Conservation (phyloP, 2,329 filamentous ascomycete species). For the Plenodomus lindquistii region DNA sequence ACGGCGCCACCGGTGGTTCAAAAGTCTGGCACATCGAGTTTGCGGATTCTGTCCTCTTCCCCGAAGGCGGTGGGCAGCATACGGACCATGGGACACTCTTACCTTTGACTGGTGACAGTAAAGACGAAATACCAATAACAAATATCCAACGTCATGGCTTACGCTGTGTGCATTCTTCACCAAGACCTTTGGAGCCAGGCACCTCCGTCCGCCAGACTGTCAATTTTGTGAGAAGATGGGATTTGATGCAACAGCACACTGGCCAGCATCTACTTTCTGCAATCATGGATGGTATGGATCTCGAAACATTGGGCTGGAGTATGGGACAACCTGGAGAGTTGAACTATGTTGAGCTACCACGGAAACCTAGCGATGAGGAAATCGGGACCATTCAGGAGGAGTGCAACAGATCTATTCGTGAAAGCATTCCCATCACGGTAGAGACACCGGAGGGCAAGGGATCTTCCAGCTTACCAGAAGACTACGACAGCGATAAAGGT, state of each 20-base stretch:
- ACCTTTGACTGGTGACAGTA: slow-evolving; percentile 15
- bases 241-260: slow-evolving; percentile 43
- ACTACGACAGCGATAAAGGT: slow-evolving; percentile 39
- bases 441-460: slow-evolving; percentile 34
- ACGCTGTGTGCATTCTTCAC: slow-evolving; percentile 72
- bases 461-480: slow-evolving; percentile 31
- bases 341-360: slow-evolving; percentile 39
- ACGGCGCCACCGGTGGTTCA: slow-evolving; percentile 8
- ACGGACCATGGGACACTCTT: slow-evolving; percentile 37
- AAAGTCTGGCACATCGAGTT: slow-evolving; percentile 37
- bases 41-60: slow-evolving; percentile 39
- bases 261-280: slow-evolving; percentile 41
- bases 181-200: slow-evolving; percentile 86
- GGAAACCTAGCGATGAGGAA: slow-evolving; percentile 33
- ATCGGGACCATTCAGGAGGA: slow-evolving; percentile 27
- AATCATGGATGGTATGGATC: slow-evolving; percentile 35
- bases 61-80: slow-evolving; percentile 39
- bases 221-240: slow-evolving; percentile 36
- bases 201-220: slow-evolving; percentile 33
- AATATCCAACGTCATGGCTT: slow-evolving; percentile 53
- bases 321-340: slow-evolving; percentile 40
- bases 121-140: slow-evolving; percentile 29
- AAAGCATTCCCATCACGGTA: slow-evolving; percentile 33
- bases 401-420: slow-evolving; percentile 34
- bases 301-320: slow-evolving; percentile 36